A percentile compares a stretch with the other conserved stretches of the same genome.
Evolutionary conservation across 2,329 filamentous ascomycete species (phyloP).

Genomic region (Daldinia sp.): DNA sequence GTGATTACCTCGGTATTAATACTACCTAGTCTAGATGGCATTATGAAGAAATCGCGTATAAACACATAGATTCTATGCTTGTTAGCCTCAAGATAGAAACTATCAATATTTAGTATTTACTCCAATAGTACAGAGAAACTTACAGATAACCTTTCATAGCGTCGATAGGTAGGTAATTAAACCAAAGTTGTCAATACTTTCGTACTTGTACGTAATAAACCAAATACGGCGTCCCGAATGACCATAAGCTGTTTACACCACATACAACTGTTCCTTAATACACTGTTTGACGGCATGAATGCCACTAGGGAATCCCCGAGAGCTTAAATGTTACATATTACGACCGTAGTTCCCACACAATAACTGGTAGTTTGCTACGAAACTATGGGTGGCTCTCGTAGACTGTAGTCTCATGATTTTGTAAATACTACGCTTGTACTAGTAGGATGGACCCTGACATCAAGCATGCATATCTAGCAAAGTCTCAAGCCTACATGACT

Average conservation of each 20-base stretch:
- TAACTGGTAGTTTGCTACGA: neutral
- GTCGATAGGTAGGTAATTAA: neutral
- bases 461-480: neutral
- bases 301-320: neutral
- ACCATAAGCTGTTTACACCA: neutral
- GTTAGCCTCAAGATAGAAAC: conserved; percentile 34
- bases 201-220: conserved; percentile 2
- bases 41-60: conserved; percentile 23
- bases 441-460: neutral
- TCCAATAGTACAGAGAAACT: conserved; percentile 16
- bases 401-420: neutral
- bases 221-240: neutral
- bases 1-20: neutral
- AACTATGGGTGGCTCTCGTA: neutral
- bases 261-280: neutral
- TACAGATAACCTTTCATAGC: neutral
- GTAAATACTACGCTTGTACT: conserved; percentile 3
- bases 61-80: conserved; percentile 27
- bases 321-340: conserved; percentile 2
- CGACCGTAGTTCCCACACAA: conserved; percentile 4
- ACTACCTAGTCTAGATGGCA: neutral
- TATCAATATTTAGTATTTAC: conserved; percentile 10
- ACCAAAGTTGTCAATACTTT: neutral
- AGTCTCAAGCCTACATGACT: conserved; percentile 6
- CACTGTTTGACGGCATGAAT: neutral